A percentile compares a stretch with the other conserved stretches of the same genome.
Evolutionary conservation across 2,329 filamentous ascomycete species (phyloP).

Genomic region (Colletotrichum nymphaeae): DNA sequence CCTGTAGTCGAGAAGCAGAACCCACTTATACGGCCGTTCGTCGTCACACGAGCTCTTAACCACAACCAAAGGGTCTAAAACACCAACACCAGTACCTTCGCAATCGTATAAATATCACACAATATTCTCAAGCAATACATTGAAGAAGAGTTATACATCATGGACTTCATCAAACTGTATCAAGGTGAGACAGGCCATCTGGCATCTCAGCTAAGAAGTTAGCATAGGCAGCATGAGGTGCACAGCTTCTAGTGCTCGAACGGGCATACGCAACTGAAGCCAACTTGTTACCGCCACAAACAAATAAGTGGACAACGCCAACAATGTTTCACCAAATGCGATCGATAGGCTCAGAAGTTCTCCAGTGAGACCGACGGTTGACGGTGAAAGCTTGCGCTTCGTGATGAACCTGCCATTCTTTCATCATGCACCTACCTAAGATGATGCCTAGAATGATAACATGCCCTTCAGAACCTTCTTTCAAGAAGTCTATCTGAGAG

Average conservation of each 20-base stretch:
- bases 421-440: neutral
- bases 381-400: neutral
- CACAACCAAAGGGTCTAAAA: neutral
- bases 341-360: neutral
- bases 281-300: neutral
- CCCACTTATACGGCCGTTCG: neutral
- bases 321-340: neutral
- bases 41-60: neutral
- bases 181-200: neutral
- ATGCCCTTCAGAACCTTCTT: too few relatives aligned
- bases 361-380: neutral
- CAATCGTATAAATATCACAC: neutral
- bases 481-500: too few relatives aligned
- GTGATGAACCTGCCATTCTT: neutral
- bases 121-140: neutral
- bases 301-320: neutral
- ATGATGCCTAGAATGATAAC: neutral
- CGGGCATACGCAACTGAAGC: neutral
- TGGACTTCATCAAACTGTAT: neutral
- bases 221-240: neutral
- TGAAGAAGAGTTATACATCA: neutral
- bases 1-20: neutral
- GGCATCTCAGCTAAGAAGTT: neutral
- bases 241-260: neutral
- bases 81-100: neutral